These are phyloP conservation scores for Colletotrichum aenigma DNA, from an alignment of 2,329 filamentous ascomycete genomes.

Conservation along the genomic window DNA sequence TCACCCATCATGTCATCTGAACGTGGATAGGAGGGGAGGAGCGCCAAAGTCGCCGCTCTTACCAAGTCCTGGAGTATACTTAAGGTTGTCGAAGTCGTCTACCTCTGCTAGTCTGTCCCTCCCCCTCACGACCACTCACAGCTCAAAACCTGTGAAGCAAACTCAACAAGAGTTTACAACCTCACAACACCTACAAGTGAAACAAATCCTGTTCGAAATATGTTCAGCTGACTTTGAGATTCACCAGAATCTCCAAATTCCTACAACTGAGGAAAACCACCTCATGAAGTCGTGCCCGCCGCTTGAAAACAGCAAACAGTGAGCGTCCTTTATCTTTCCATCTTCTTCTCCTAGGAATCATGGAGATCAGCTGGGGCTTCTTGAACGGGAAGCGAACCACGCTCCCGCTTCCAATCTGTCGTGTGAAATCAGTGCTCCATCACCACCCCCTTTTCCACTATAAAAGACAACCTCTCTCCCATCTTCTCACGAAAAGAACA, in stretches of 20 bases:
- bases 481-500: background rate
- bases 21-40: background rate
- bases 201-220: fast-evolving
- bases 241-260: background rate
- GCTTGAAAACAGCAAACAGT: background rate
- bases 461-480: background rate
- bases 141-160: background rate
- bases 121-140: background rate
- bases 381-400: background rate
- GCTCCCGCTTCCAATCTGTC: fast-evolving
- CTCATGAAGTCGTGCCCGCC: background rate
- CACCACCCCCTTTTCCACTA: background rate
- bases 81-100: background rate
- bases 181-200: fast-evolving
- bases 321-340: background rate
- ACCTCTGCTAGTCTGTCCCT: background rate
- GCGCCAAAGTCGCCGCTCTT: background rate
- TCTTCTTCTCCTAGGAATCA: fast-evolving
- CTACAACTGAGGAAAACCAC: background rate
- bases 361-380: fast-evolving
- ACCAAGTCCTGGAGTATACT: background rate
- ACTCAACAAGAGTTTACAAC: background rate
- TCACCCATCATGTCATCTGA: background rate
- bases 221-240: background rate
- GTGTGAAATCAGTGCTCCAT: background rate